phyloP scores from a whole-genome alignment of 768 basidiomycete species.

The Xerocomus spinulosus region DNA sequence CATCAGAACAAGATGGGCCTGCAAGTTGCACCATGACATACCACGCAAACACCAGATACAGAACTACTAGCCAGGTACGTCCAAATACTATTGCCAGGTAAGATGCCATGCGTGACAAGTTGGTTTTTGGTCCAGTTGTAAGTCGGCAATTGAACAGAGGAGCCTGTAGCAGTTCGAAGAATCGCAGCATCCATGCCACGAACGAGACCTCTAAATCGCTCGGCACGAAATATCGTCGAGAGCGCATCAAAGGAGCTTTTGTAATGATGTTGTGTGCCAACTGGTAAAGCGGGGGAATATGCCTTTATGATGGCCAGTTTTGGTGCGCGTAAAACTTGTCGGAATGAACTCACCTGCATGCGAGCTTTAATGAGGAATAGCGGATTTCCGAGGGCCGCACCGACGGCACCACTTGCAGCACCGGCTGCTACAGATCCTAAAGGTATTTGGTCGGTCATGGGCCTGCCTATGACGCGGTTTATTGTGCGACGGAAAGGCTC shows the following conservation, averaged over 20 bases:
- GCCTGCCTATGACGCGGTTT: conserved; percentile 65
- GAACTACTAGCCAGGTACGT: conserved; percentile 86
- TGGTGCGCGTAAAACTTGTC: neutral
- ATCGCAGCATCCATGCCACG: conserved; percentile 94
- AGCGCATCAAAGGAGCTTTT: conserved; percentile 80
- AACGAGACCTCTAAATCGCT: conserved; percentile 74
- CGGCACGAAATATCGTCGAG: conserved; percentile 69
- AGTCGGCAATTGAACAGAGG: conserved; percentile 91
- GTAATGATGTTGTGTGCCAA: conserved; percentile 93
- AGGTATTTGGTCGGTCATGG: conserved; percentile 61
- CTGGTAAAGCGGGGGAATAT: conserved; percentile 90
- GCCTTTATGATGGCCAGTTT: conserved; percentile 45
- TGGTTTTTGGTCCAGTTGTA: conserved; percentile 91
- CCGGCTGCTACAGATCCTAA: conserved; percentile 82
- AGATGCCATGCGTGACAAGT: conserved; percentile 61
- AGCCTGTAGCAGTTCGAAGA: conserved; percentile 91
- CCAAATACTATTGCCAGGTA: conserved; percentile 74
- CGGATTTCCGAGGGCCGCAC: conserved; percentile 82
- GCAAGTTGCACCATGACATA: conserved; percentile 37
- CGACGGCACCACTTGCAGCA: conserved; percentile 84
- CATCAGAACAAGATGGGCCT: conserved; percentile 7
- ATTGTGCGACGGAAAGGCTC: conserved; percentile 78
- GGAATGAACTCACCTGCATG: conserved; percentile 65
- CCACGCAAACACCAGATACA: conserved; percentile 89
- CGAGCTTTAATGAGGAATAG: conserved; percentile 95